Conservation (phyloP, 2,329 filamentous ascomycete genomes). For the Fusarium kyushuense region DNA sequence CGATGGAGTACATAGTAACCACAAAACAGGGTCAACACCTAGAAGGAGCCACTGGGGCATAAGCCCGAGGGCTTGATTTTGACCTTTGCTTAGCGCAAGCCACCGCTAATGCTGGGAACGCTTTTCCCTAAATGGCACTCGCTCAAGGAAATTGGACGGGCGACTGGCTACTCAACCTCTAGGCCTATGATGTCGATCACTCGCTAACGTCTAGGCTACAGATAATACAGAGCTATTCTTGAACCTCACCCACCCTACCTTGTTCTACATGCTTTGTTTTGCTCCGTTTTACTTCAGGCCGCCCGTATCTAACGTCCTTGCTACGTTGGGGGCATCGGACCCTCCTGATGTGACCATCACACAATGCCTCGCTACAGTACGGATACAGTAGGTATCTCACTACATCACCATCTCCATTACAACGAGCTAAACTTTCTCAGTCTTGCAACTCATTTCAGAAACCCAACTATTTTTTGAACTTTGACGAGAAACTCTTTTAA, state of each 20-base stretch:
- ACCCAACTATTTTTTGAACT: slow-evolving; percentile 2
- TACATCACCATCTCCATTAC: neutral
- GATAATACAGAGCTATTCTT: slow-evolving; percentile 1
- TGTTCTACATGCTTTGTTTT: slow-evolving; percentile 3
- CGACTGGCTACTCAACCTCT: slow-evolving; percentile 11
- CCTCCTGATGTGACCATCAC: slow-evolving; percentile 13
- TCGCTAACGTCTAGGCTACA: neutral
- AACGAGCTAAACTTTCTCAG: neutral
- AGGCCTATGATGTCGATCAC: slow-evolving; percentile 35
- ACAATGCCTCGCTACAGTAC: neutral
- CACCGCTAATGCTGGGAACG: slow-evolving; percentile 8
- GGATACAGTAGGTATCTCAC: neutral
- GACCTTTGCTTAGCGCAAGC: slow-evolving; percentile 27
- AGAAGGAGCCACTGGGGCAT: slow-evolving; percentile 6
- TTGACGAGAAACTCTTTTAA: slow-evolving; percentile 8
- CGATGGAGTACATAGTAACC: slow-evolving; percentile 17
- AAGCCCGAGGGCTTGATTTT: slow-evolving; percentile 21
- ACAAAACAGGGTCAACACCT: slow-evolving; percentile 15
- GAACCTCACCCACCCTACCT: slow-evolving; percentile 7
- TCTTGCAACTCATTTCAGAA: neutral
- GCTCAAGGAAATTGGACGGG: slow-evolving; percentile 6
- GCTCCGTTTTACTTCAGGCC: slow-evolving; percentile 16
- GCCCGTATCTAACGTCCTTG: slow-evolving; percentile 2
- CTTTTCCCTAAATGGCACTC: slow-evolving; percentile 23
- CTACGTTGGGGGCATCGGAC: slow-evolving; percentile 11